These are phyloP conservation scores for Diaporthe sp. DNA, from an alignment of 2,329 filamentous ascomycete genomes.

Conservation along the genomic window DNA sequence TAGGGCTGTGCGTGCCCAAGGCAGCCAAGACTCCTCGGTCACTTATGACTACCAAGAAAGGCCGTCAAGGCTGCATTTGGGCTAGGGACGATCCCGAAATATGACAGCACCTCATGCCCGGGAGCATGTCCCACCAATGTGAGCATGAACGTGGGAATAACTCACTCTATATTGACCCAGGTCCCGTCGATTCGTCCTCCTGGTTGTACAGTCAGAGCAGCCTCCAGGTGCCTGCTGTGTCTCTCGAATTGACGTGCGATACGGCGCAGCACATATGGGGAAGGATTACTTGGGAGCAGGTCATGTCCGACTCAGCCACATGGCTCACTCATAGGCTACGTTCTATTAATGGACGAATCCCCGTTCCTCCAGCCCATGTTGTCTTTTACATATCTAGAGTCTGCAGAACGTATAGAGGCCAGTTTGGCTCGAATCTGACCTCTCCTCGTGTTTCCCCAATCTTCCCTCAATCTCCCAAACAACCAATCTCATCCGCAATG, in stretches of 20 bases:
- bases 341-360: constrained; percentile 12
- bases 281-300: not conserved
- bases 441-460: constrained; percentile 1
- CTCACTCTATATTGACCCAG: not conserved
- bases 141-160: not conserved
- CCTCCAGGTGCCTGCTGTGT: not conserved
- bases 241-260: not conserved
- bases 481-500: not conserved
- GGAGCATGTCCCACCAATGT: not conserved
- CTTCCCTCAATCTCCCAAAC: not conserved
- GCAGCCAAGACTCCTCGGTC: not conserved
- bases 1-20: constrained; percentile 18
- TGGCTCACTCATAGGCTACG: not conserved
- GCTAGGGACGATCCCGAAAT: not conserved
- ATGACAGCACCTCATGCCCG: constrained; percentile 1
- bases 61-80: constrained; percentile 1
- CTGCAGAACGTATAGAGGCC: not conserved
- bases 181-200: not conserved
- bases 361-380: not conserved
- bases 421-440: not conserved
- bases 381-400: not conserved
- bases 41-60: not conserved
- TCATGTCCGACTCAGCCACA: constrained; percentile 8
- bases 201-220: not conserved
- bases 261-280: not conserved